Evolutionary conservation across 306 rosid species (phyloP), one percentile per base, ranked within the genome.

Genomic region (Cicer cuneatum): DNA sequence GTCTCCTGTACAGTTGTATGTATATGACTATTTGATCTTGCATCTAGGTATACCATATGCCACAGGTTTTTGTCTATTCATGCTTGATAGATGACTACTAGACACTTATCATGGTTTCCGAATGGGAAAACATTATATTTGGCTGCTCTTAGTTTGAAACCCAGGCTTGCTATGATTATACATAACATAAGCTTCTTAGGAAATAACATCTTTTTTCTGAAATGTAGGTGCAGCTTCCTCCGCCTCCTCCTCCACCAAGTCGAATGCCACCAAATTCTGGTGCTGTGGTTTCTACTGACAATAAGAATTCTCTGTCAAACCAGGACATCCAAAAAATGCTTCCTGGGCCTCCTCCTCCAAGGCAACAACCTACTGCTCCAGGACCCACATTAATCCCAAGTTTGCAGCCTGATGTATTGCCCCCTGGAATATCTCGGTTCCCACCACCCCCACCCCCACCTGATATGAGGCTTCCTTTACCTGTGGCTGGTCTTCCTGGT

Each of bases 401-500:
- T 73, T 70, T 90, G 63, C 95, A 86, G 41, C 82, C 98, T 13
- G 97, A 95, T 85, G 78, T 89, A 6, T 84, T 95, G 53, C 99
- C 97, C 56, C 99, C 97, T 10, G 97, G 99, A 75, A 91, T 92
- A 78, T 80, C 96, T 12, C 91, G 85, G 45, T 88, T 86, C 19
- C 90, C 92, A 0, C 98, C 96, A 0, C 96, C 97, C 29, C 98
- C 93, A 5, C 98, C 97, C 9, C 96, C 92, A 5, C 87, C 92
- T 49, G 98, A 93, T 76, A 93, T 91, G 97, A 86, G 89, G 63
- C 87, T 88, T 74, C 86, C 93, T 46, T 85, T 88, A 73, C 63
- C 96, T 33, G 76, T 85, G 59, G 82, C 90, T 3, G 96, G 90
- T 77, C 93, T 92, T 42, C 86, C 90, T 3, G 82, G 80, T 83